Conservation (phyloP, 441 rosid genomes). For the Populus hybrid region DNA sequence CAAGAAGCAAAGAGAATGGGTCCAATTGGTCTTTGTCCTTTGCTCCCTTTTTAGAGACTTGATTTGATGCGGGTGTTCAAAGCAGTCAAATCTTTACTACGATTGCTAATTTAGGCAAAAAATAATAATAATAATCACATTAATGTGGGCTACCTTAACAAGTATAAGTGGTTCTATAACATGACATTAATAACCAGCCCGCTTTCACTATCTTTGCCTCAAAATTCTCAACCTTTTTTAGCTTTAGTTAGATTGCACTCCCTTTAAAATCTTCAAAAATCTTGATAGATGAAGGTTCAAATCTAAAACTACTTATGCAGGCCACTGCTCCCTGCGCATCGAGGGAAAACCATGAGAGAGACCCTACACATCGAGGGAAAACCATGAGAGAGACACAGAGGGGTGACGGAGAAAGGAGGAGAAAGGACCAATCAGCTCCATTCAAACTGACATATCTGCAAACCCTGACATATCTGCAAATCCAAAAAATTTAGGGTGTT, state of each 20-base stretch:
- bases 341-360: not conserved
- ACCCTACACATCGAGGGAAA: too few species aligned
- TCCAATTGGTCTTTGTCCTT: constrained; percentile 15
- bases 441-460: constrained; percentile 37
- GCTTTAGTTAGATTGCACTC: constrained; percentile 5
- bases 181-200: not conserved
- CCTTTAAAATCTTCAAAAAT: constrained; percentile 26
- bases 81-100: constrained; percentile 35
- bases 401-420: not conserved
- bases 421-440: constrained; percentile 31
- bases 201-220: not conserved
- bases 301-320: constrained; percentile 41
- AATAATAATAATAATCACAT: not conserved
- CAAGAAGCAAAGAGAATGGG: not conserved
- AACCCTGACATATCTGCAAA: constrained; percentile 14
- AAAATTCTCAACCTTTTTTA: constrained; percentile 6
- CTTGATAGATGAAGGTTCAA: constrained; percentile 30
- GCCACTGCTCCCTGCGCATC: constrained; percentile 23
- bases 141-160: constrained; percentile 8
- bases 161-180: not conserved
- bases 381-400: not conserved
- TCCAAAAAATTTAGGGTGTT: constrained; percentile 12
- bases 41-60: constrained; percentile 30
- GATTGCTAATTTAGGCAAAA: constrained; percentile 24
- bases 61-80: constrained; percentile 32